A percentile compares a stretch with the other conserved stretches of the same genome.
Conservation (phyloP, 1,284 basidiomycete species). For the Tilletia indica region DNA sequence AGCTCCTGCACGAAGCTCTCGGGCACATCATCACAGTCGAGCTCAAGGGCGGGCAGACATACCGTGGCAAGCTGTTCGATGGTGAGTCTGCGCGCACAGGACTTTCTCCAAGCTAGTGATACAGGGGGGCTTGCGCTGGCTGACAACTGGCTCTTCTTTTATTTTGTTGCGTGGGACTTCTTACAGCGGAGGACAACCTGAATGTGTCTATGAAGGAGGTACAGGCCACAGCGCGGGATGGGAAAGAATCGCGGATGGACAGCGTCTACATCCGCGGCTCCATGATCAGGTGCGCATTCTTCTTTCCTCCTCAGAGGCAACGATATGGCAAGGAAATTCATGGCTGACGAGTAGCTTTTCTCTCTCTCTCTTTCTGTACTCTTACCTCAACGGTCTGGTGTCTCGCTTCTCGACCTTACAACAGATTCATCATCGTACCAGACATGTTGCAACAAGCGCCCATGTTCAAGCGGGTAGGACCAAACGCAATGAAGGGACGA, state of each 20-base stretch:
- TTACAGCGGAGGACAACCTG: constrained; percentile 89
- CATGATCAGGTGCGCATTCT: constrained; percentile 62
- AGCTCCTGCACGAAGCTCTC: constrained; percentile 63
- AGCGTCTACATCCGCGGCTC: constrained; percentile 98
- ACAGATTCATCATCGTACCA: constrained; percentile 94
- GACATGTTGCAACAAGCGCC: constrained; percentile 99
- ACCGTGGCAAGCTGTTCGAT: constrained; percentile 94
- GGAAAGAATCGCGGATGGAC: constrained; percentile 97
- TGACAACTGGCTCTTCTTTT: not conserved
- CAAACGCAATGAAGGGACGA: constrained; percentile 95
- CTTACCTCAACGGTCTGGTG: not conserved
- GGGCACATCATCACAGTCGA: constrained; percentile 97
- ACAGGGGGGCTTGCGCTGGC: too few species aligned
- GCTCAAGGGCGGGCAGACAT: constrained; percentile 93
- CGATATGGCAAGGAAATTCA: not conserved
- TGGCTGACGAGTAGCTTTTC: too few species aligned
- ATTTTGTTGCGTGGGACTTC: not conserved
- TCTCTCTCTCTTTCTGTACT: too few species aligned
- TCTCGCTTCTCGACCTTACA: not conserved
- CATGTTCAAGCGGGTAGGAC: constrained; percentile 98
- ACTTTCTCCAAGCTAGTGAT: too few species aligned
- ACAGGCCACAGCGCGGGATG: constrained; percentile 95
- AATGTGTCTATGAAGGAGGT: constrained; percentile 96
- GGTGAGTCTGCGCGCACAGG: constrained; percentile 30
- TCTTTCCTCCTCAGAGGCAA: not conserved